Conservation (phyloP, 192 early-diverging fungal species). For the Gonapodya sp. region DNA sequence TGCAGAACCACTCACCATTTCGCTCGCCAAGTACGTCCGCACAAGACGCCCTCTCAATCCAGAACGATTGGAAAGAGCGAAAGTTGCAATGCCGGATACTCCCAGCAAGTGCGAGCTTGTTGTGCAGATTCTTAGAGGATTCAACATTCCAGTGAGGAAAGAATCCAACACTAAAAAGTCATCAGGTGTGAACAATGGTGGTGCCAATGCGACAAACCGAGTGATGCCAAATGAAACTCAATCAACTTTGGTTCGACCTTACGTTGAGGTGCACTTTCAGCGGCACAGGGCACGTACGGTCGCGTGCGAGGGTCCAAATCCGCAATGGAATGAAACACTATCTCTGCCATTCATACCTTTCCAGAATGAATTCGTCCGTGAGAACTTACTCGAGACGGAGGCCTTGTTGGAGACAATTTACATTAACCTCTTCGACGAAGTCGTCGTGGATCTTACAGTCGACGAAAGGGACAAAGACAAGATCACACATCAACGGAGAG, state of each 20-base stretch:
- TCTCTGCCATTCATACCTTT: slow-evolving; percentile 24
- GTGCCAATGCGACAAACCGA: background rate
- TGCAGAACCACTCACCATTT: slow-evolving; percentile 15
- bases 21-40: slow-evolving; percentile 22
- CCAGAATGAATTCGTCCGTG: slow-evolving; percentile 28
- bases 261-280: slow-evolving; percentile 41
- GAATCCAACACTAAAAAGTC: slow-evolving; percentile 14
- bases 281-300: slow-evolving; percentile 22
- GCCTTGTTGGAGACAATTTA: slow-evolving; percentile 33
- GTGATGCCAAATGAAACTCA: background rate
- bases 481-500: slow-evolving; percentile 33
- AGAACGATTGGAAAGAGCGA: slow-evolving; percentile 18
- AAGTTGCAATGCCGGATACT: slow-evolving; percentile 15
- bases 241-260: slow-evolving; percentile 31
- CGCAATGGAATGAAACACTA: slow-evolving; percentile 50
- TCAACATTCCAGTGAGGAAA: slow-evolving; percentile 34
- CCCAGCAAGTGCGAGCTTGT: slow-evolving; percentile 32
- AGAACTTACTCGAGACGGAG: slow-evolving; percentile 30
- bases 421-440: slow-evolving; percentile 47
- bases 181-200: background rate
- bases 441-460: slow-evolving; percentile 34
- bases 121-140: slow-evolving; percentile 31
- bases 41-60: slow-evolving; percentile 37
- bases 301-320: slow-evolving; percentile 30
- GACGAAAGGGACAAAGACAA: slow-evolving; percentile 34